These are phyloP conservation scores for Paraglomus brasilianum DNA, from an alignment of 192 early-diverging fungal genomes.

Conservation along the genomic window DNA sequence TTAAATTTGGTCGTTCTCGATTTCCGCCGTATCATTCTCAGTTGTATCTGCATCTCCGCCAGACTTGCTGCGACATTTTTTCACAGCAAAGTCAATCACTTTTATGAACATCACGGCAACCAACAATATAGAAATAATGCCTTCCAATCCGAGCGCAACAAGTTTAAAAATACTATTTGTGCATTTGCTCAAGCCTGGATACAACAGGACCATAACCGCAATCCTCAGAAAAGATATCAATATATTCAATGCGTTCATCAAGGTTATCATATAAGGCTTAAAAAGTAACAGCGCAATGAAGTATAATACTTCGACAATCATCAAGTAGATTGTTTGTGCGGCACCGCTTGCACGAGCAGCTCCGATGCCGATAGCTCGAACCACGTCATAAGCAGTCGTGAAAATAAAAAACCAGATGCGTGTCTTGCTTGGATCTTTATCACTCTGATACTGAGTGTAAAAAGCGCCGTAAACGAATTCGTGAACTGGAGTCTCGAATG, in stretches of 20 bases:
- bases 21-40: too few species aligned
- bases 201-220: background rate
- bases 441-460: constrained; percentile 3
- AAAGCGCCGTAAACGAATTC: background rate
- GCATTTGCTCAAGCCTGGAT: background rate
- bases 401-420: constrained; percentile 11
- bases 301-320: background rate
- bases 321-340: background rate
- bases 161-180: background rate
- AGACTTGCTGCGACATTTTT: too few species aligned
- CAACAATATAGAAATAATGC: background rate
- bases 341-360: background rate
- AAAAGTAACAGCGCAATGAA: background rate
- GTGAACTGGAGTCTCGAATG: background rate
- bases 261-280: background rate
- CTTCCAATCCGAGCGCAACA: background rate
- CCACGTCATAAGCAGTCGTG: background rate
- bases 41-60: too few species aligned
- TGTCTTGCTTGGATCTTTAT: background rate
- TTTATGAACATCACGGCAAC: background rate
- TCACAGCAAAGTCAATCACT: too few species aligned
- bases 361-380: constrained; percentile 15
- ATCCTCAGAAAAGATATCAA: background rate
- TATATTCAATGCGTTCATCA: constrained; percentile 1
- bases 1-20: too few species aligned